Percentiles rank a stretch among this genome's conserved stretches.
phyloP scores from a whole-genome alignment of 176 grass and related monocot species.

The Tillandsia fasciculata region DNA sequence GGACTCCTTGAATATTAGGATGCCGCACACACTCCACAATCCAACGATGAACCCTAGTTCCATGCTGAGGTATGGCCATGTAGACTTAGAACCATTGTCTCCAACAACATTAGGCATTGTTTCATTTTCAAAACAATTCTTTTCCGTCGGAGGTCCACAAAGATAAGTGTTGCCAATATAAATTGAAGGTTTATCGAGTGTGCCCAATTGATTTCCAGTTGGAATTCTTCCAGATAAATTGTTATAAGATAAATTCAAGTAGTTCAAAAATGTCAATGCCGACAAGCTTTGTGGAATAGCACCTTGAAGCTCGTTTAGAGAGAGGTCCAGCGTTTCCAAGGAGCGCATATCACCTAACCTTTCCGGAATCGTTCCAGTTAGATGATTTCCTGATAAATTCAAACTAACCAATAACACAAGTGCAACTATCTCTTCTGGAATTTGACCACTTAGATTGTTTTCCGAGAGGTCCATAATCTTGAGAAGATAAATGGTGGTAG shows the following conservation, averaged over 20 bases:
- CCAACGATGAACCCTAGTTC: not conserved
- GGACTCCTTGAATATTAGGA: not conserved
- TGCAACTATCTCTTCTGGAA: slow-evolving; percentile 7
- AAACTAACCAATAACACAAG: slow-evolving; percentile 7
- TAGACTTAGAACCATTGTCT: not conserved
- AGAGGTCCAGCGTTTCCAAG: not conserved
- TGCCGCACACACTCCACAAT: slow-evolving; percentile 7
- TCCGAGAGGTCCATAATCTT: not conserved
- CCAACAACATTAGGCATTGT: not conserved
- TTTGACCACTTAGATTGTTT: slow-evolving; percentile 11
- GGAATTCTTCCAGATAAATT: slow-evolving; percentile 27
- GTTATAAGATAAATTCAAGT: slow-evolving; percentile 29
- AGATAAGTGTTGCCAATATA: slow-evolving; percentile 17
- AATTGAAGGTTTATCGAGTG: slow-evolving; percentile 14
- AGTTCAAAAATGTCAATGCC: not conserved
- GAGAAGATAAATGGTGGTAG: not conserved
- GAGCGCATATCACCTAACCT: slow-evolving; percentile 3
- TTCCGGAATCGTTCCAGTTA: slow-evolving; percentile 22
- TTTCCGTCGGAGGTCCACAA: slow-evolving; percentile 16
- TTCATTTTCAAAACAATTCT: not conserved
- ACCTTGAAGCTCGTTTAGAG: not conserved
- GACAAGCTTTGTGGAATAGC: not conserved
- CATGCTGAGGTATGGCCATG: not conserved
- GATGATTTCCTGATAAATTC: slow-evolving; percentile 28
- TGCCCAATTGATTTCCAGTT: slow-evolving; percentile 10